These are phyloP conservation scores for Sinapis alba DNA, from an alignment of 441 rosid species.

Conservation along the genomic window DNA sequence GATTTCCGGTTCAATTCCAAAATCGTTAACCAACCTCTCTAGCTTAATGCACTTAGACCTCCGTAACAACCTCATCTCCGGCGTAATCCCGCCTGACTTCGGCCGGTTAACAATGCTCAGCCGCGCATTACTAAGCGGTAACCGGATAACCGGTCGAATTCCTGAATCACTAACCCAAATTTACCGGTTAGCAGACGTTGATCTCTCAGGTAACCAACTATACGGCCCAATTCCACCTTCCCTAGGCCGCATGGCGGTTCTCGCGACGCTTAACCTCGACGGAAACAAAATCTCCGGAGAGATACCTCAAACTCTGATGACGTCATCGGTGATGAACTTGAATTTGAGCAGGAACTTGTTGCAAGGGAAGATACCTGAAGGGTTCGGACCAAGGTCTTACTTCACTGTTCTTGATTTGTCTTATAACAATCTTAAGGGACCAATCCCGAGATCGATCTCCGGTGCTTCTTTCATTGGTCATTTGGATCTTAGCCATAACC, in stretches of 20 bases:
- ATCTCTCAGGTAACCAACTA: conserved; percentile 66
- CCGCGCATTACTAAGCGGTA: conserved; percentile 76
- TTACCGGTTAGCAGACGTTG: conserved; percentile 81
- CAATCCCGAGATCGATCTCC: conserved; percentile 59
- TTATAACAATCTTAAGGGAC: conserved; percentile 59
- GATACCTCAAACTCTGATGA: conserved; percentile 60
- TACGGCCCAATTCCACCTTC: conserved; percentile 69
- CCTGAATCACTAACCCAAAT: conserved; percentile 62
- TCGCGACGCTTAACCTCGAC: conserved; percentile 79
- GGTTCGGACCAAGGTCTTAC: conserved; percentile 70
- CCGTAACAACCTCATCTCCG: conserved; percentile 65
- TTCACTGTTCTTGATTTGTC: conserved; percentile 78
- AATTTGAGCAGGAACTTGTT: conserved; percentile 68
- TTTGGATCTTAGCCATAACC: conserved; percentile 84
- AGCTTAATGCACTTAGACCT: conserved; percentile 83
- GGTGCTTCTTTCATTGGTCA: conserved; percentile 74
- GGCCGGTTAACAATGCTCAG: conserved; percentile 71
- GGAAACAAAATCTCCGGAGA: conserved; percentile 58
- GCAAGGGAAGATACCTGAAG: conserved; percentile 64
- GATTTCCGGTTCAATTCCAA: conserved; percentile 65
- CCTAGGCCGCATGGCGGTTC: conserved; percentile 78
- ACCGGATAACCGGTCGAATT: conserved; percentile 57
- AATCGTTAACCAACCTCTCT: conserved; percentile 59
- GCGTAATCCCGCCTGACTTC: conserved; percentile 59
- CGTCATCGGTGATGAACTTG: conserved; percentile 61